Base-by-base conservation (phyloP, 1,284 basidiomycete species). In the Ganoderma lingzhi region DNA sequence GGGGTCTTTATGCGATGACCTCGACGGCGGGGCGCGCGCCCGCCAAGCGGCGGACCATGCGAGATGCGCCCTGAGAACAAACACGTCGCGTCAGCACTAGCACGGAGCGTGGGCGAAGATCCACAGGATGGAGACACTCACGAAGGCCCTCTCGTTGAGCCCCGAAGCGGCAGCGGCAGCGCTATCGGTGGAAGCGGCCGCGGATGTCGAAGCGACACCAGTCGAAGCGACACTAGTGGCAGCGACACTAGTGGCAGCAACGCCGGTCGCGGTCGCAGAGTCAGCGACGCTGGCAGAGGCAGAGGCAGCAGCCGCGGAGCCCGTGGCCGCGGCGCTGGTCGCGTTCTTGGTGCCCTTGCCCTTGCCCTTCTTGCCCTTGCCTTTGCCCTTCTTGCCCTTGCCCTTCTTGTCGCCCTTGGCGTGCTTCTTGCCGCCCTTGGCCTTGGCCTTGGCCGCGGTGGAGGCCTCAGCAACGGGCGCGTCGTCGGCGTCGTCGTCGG, bases 251-350 rank as follows among this genome's bases (percentile, higher is more conserved):
- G 35, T 51, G 10, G 48, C 23, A 5, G 23, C 55, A n/a, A 58
- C 45, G 17, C 67, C 56, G 19, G 42, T 23, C 44, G 35, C 55
- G 19, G 48, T 68, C 45, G 66, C 65, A 28, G 44, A 69, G 17
- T 51, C 63, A 23, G 60, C 63, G 10, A 62, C 60, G 32, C 28
- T 32, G 17, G 56, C 53, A 28, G 53, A 45, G 19, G 51, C 19
- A n/a, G 2, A 45, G 19, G 51, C 19, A n/a, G 2, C 45, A n/a
- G 45, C 45, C 8, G 45, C 30, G 5, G 53, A 30, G 53, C 6
- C 30, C 28, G 48, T 12, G 23, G 48, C 48, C 0, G 48, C 48
- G 9, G 48, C 48, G 48, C 23, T 51, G 48, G n/a, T 51, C 3
- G 23, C 23, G 23, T 28, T 28, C 48, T 51, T 51, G 9, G 48